Base-by-base conservation (phyloP, 202 grass and related monocot species). In the Schoenoplectus tabernaemontani region DNA sequence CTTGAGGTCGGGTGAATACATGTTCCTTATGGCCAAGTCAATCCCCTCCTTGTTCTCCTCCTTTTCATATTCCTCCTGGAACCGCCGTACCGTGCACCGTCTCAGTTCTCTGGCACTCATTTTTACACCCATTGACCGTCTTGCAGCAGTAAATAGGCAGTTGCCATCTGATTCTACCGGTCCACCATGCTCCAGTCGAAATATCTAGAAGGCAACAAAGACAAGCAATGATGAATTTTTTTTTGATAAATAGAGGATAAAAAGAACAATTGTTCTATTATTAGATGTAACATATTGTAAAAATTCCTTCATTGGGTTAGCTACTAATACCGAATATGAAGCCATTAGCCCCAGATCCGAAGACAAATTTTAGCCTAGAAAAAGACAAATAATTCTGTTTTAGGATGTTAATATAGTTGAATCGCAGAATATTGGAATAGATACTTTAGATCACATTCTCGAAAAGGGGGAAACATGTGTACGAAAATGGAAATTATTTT, bases 1-100 rank as follows among this genome's bases (percentile, higher is more conserved):
- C 53, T 84, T 89, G 50, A 98, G 90, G 88, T 98, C 91, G 34
- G 96, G 96, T 23, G 86, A 91, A 83, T 99, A 99, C 82, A 99
- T 87, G 82, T 99, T 90, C 16, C 85, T 51, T 32, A 99, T 91
- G 38, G 90, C 90, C 50, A 43, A 83, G 41, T 99, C 88, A 0
- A 89, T 78, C 4, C 82, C 82, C 1, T 5, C 83, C 83, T 65
- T 89, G 50, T 82, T 80, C 1, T 24, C 16, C 9, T 77, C 95
- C 0, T 84, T 84, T 11, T 50, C 83, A 71, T 95, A 92, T 39
- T 95, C 90, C 63, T 89, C 86, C 9, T 71, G 5, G 76, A 99
- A 99, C 0, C 90, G 80, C 63, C 83, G 84, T 64, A 93, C 96
- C 16, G 71, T 80, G 80, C 91, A 88, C 74, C 88, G 89, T 81